A percentile compares a stretch with the other conserved stretches of the same genome.
phyloP scores from a whole-genome alignment of 163 green algal genomes.

The Chlamydomonas reinhardtii region DNA sequence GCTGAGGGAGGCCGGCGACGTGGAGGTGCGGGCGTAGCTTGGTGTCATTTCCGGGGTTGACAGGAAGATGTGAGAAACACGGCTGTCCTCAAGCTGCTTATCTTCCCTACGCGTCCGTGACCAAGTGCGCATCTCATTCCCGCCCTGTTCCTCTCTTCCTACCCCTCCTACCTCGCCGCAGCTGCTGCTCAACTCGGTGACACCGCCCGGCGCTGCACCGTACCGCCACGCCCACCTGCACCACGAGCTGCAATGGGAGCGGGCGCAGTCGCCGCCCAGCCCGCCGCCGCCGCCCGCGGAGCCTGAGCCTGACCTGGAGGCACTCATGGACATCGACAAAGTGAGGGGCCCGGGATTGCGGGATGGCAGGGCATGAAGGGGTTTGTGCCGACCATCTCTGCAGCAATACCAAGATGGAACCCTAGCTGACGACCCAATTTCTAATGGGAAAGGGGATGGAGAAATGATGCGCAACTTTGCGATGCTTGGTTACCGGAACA shows the following conservation, averaged over 20 bases:
- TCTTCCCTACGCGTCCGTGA: too few relatives aligned
- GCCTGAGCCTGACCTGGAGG: background rate
- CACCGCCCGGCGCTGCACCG: background rate
- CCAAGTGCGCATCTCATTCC: too few relatives aligned
- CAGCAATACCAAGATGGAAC: too few relatives aligned
- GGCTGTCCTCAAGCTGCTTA: too few relatives aligned
- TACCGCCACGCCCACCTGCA: background rate
- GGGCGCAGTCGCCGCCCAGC: background rate
- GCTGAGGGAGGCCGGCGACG: background rate
- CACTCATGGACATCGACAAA: conserved; percentile 24
- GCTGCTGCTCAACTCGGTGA: background rate
- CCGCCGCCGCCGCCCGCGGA: background rate
- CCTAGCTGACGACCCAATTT: too few relatives aligned
- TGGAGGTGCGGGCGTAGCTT: background rate
- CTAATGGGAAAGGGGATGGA: too few relatives aligned
- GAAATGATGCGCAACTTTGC: too few relatives aligned
- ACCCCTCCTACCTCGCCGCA: background rate
- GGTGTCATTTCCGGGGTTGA: too few relatives aligned
- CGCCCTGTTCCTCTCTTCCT: background rate
- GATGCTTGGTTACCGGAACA: too few relatives aligned
- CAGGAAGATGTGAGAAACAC: too few relatives aligned
- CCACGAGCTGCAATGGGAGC: conserved; percentile 10
- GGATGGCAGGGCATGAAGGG: too few relatives aligned
- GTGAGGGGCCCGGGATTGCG: background rate
- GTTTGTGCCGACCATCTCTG: too few relatives aligned